A percentile compares a stretch with the other conserved stretches of the same genome.
These are phyloP conservation scores for Fusarium sp. DNA, from an alignment of 2,329 filamentous ascomycete genomes.

Conservation along the genomic window DNA sequence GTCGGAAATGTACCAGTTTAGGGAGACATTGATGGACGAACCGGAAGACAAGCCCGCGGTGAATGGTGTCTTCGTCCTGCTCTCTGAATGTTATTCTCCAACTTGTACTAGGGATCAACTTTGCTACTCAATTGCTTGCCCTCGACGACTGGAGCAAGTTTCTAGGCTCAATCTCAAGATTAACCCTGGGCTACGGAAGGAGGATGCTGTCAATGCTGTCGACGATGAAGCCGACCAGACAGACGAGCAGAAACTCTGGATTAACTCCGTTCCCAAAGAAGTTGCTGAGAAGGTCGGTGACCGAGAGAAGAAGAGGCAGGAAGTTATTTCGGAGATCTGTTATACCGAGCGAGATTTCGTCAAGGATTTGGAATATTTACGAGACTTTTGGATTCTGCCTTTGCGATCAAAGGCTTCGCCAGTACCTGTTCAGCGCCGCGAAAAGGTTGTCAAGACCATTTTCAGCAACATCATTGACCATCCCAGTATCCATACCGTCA, in stretches of 20 bases:
- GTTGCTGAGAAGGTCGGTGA: slow-evolving; percentile 91
- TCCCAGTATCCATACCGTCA: slow-evolving; percentile 86
- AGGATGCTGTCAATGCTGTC: slow-evolving; percentile 68
- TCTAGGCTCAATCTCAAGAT: slow-evolving; percentile 94
- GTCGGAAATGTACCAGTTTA: slow-evolving; percentile 96
- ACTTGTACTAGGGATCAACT: slow-evolving; percentile 95
- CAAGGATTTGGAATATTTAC: slow-evolving; percentile 96
- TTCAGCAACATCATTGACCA: slow-evolving; percentile 95
- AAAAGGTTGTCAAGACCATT: slow-evolving; percentile 92
- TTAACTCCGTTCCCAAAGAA: slow-evolving; percentile 97
- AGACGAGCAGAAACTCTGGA: slow-evolving; percentile 98
- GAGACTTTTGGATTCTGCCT: slow-evolving; percentile 98
- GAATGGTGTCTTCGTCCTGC: slow-evolving; percentile 94
- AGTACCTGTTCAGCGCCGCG: slow-evolving; percentile 87
- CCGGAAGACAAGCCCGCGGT: slow-evolving; percentile 78
- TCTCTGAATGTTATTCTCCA: slow-evolving; percentile 98
- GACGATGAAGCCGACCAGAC: slow-evolving; percentile 87
- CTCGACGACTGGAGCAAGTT: slow-evolving; percentile 92
- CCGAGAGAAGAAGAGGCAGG: slow-evolving; percentile 95
- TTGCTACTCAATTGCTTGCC: slow-evolving; percentile 98
- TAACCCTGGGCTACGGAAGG: slow-evolving; percentile 83
- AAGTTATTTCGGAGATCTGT: slow-evolving; percentile 98
- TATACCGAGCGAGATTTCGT: slow-evolving; percentile 99
- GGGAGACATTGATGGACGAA: slow-evolving; percentile 89
- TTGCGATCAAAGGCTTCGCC: slow-evolving; percentile 85